These are phyloP conservation scores for Cucumis cinereus DNA, from an alignment of 306 rosid genomes.

Conservation along the genomic window DNA sequence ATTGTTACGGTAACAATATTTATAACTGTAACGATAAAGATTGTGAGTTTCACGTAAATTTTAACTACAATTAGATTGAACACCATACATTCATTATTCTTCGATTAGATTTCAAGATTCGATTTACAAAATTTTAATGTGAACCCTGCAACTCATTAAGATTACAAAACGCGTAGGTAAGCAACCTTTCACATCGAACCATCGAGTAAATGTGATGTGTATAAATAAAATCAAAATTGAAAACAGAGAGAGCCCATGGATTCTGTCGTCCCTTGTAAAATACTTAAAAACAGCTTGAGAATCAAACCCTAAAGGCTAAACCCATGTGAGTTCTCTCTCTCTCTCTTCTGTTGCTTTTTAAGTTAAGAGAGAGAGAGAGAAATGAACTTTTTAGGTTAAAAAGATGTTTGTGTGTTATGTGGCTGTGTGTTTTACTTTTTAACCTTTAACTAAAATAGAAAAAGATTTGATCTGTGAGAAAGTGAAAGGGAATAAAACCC, in stretches of 20 bases:
- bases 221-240: too few relatives aligned
- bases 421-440: background rate
- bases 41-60: too few relatives aligned
- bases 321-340: background rate
- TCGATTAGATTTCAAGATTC: too few relatives aligned
- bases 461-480: background rate
- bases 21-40: too few relatives aligned
- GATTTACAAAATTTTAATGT: too few relatives aligned
- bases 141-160: too few relatives aligned
- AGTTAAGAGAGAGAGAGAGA: background rate
- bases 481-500: background rate
- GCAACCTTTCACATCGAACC: too few relatives aligned
- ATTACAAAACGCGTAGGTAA: too few relatives aligned
- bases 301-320: background rate
- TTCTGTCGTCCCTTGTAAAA: background rate
- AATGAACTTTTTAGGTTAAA: background rate
- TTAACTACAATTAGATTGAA: too few relatives aligned
- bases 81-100: too few relatives aligned
- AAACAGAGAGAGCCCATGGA: background rate
- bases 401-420: background rate
- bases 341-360: background rate
- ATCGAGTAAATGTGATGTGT: background rate
- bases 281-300: background rate
- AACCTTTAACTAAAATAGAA: slow-evolving; percentile 1
- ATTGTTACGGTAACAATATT: too few relatives aligned